Base-by-base conservation (phyloP, 1,284 basidiomycete species). In the Boletellus deceptivus region DNA sequence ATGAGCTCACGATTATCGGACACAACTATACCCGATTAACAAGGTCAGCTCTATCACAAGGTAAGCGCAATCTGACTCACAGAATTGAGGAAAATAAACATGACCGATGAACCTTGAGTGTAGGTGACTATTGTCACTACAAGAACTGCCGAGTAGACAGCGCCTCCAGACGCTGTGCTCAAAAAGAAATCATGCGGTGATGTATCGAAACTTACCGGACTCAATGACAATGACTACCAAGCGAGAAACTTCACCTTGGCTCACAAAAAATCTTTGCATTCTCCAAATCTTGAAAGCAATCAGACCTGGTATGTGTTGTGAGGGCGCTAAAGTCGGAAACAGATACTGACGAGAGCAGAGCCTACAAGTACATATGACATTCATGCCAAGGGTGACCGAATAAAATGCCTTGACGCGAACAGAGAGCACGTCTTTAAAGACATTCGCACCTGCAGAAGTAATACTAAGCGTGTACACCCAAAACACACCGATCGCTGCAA, bases 241-340 rank as follows among this genome's bases (percentile, higher is more conserved):
- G 16, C 57, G 59, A 24, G 53, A 51, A 11, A 55, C 14, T 7
- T 52, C 43, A 17, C 46, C 10, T 22, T 39, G 41, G 3, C 9
- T 36, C 3, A 53, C 39, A 41, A 56, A 37, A 3, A 16, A 40
- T 35, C 37, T 53, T 22, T 59, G 58, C 1, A 59, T 53, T 11
- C 24, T 61, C 54, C 55, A 61, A 6, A 59, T 50, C 18, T 48
- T 56, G 16, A 52, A n/a, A 6, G 58, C 59, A n/a, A 59, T 56
- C 20, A 59, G 43, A 16, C 18, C 58, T 61, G 24, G 37, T 16
- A 13, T 18, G 34, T 35, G 48, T 44, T 38, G 13, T 20, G 14
- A 38, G 31, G n/a, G 39, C 13, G 31, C 17, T 25, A 9, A n/a
- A 25, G 22, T 48, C 7, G 9, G 4, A 27, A 31, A 8, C 3